Evolutionary conservation across 345 rosid genomes (phyloP).

Genomic region (Pelargonium nanum): DNA sequence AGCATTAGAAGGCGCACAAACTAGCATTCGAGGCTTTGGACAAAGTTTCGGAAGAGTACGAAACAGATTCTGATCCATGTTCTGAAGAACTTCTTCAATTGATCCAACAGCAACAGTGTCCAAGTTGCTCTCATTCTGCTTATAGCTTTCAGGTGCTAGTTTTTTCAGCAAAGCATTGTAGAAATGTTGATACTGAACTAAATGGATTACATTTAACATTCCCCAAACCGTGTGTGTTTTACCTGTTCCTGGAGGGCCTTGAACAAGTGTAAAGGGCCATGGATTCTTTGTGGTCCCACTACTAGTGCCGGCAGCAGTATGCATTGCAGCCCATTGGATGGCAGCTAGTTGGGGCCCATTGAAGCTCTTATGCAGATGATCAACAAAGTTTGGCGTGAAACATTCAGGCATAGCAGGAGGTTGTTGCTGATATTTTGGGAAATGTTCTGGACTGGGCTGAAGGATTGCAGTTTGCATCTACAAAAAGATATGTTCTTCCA

Average conservation of each 20-base stretch:
- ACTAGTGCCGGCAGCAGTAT: constrained; percentile 97
- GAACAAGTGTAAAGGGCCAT: constrained; percentile 99
- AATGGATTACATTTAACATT: constrained; percentile 97
- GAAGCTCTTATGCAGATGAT: constrained; percentile 68
- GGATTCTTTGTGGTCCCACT: constrained; percentile 78
- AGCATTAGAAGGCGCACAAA: constrained; percentile 99
- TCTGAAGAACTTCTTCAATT: constrained; percentile 97
- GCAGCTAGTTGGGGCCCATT: constrained; percentile 90
- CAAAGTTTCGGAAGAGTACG: constrained; percentile 93
- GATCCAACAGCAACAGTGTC: constrained; percentile 64
- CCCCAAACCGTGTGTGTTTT: constrained; percentile 99
- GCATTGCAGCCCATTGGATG: constrained; percentile 98
- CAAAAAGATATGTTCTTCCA: constrained; percentile 10
- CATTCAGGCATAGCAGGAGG: constrained; percentile 90
- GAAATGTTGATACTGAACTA: constrained; percentile 98
- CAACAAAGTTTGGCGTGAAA: constrained; percentile 75
- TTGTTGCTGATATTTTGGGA: constrained; percentile 87
- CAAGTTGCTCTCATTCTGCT: constrained; percentile 64
- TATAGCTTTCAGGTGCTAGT: constrained; percentile 94
- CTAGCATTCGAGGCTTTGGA: constrained; percentile 95
- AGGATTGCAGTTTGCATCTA: constrained; percentile 97
- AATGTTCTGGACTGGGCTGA: constrained; percentile 82
- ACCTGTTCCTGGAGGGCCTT: constrained; percentile 99
- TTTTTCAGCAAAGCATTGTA: constrained; percentile 89
- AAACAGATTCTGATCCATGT: constrained; percentile 93